Percentiles rank a stretch among this genome's conserved stretches.
Evolutionary conservation across 2,329 filamentous ascomycete genomes (phyloP).

Genomic region (Nigrospora oryzae): DNA sequence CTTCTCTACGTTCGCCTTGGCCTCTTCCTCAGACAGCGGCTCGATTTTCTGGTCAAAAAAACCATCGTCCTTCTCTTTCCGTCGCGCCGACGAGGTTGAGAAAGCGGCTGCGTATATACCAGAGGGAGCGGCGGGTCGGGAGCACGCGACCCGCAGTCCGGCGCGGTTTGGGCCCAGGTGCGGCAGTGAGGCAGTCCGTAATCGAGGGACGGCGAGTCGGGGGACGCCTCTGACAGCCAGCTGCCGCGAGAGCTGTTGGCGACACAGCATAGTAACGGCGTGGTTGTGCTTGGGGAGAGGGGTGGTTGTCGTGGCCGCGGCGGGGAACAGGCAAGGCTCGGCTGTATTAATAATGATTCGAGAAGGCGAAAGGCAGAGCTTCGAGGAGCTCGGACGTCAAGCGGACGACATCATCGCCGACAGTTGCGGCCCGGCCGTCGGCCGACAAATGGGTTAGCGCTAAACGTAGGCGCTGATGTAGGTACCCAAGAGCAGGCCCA

Average conservation of each 20-base stretch:
- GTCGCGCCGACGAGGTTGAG: conserved; percentile 25
- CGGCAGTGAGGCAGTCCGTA: conserved; percentile 9
- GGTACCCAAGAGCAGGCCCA: no score
- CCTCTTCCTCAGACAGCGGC: conserved; percentile 43
- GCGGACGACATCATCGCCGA: conserved; percentile 2
- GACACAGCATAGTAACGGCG: conserved; percentile 19
- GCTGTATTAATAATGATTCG: background rate
- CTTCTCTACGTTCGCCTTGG: conserved; percentile 41
- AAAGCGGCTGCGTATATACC: conserved; percentile 17
- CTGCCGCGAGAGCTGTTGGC: conserved; percentile 21
- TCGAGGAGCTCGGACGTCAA: conserved; percentile 4
- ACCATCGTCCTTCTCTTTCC: conserved; percentile 33
- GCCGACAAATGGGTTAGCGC: no score
- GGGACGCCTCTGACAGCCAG: conserved; percentile 13
- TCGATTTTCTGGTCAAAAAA: conserved; percentile 42
- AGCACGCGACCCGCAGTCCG: conserved; percentile 11
- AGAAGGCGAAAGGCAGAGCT: background rate
- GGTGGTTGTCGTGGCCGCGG: background rate
- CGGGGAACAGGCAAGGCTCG: background rate
- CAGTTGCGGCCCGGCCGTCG: no score
- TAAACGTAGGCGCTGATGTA: no score
- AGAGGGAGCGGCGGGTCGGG: conserved; percentile 8
- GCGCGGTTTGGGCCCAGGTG: conserved; percentile 15
- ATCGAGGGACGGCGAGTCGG: conserved; percentile 10
- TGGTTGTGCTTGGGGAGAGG: background rate